Base-by-base conservation (phyloP, 176 grass and related monocot species). In the Typha latifolia region DNA sequence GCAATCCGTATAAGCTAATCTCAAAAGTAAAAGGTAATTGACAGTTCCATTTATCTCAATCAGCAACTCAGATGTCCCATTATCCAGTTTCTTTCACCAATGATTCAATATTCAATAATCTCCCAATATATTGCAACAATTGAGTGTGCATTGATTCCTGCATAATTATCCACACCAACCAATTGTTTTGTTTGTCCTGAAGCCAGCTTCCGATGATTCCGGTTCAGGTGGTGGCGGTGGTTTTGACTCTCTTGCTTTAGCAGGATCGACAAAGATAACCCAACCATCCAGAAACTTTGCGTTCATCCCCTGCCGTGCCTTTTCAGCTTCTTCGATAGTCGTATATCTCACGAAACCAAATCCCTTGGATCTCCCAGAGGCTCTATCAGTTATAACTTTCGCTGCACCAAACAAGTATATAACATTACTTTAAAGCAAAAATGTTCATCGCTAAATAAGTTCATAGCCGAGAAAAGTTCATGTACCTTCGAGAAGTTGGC, bases 221-320 rank as follows among this genome's bases (percentile, higher is more conserved):
- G 64, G 24, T 49, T 81, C 23, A 2, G 79, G 72, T 14, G 62
- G 57, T 10, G 62, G 37, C 16, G 64, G 43, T 47, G 78, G 65
- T 61, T 80, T 92, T 5, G 79, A 62, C 63, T 89, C 78, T 78
- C 78, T 92, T 61, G 75, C 75, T 62, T 91, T 97, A 48, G 93
- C 93, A 12, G 88, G 85, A 79, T 97, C 88, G 1, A 97, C 80
- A 48, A 97, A 97, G 66, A 97, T 97, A 61, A 97, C 93, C 93
- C 93, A 92, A 59, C 88, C 93, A 74, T 97, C 93, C 1, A 97
- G 88, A 72, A 89, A 97, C 74, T 80, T 84, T 12, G 82, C 93
- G 5, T 97, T 91, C 93, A 97, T 97, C 23, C 77, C 83, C 48
- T 86, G 81, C 18, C 93, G 72, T 0, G 93, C 93, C 22, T 70